Conservation (phyloP, 78 protist genomes). For the Dictyostelium purpureum region DNA sequence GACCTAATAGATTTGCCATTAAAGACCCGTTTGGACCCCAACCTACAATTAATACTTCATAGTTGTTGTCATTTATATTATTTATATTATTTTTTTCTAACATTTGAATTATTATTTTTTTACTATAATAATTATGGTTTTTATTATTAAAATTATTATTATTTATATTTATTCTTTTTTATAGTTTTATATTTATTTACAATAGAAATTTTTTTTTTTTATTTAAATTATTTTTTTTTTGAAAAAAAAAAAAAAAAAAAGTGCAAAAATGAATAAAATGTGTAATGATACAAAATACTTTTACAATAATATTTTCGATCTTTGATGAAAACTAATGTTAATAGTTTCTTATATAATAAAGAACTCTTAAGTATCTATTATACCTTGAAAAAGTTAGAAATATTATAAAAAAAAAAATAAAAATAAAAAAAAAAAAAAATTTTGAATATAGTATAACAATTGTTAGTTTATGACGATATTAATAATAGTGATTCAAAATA, state of each 20-base stretch:
- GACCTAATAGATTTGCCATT: constrained; percentile 1
- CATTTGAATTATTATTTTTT: not conserved
- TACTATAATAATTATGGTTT: not conserved
- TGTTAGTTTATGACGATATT: too few relatives aligned
- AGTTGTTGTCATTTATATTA: not conserved
- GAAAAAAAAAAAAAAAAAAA: not conserved
- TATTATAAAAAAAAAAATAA: too few relatives aligned
- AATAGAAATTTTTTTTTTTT: not conserved
- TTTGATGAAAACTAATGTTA: too few relatives aligned
- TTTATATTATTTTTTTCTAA: not conserved
- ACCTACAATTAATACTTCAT: constrained; percentile 44
- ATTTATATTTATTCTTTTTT: not conserved
- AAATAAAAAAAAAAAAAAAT: too few relatives aligned
- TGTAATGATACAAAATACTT: too few relatives aligned
- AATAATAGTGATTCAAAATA: too few relatives aligned
- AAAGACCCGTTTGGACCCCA: constrained; percentile 45
- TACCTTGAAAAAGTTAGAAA: too few relatives aligned
- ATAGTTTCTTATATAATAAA: too few relatives aligned
- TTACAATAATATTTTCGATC: too few relatives aligned
- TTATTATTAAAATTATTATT: not conserved
- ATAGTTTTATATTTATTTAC: too few relatives aligned
- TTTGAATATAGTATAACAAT: too few relatives aligned
- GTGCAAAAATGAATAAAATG: not conserved
- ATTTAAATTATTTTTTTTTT: not conserved
- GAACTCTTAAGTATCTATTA: too few relatives aligned